These are phyloP conservation scores for Sporothrix euskadiensis DNA, from an alignment of 2,329 filamentous ascomycete genomes.

Conservation along the genomic window DNA sequence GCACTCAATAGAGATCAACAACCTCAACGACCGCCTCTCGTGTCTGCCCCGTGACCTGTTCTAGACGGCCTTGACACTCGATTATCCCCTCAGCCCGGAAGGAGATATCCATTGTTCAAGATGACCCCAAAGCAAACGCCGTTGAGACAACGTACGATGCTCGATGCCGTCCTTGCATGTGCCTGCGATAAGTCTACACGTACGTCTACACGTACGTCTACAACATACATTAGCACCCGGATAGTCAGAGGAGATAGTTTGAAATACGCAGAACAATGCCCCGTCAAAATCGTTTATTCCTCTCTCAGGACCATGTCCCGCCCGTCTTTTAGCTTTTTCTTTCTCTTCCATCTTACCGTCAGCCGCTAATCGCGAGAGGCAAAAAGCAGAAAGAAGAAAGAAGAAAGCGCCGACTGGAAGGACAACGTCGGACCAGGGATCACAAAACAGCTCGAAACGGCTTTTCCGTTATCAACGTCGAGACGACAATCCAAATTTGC, in stretches of 20 bases:
- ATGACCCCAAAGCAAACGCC: neutral
- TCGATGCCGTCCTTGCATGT: neutral
- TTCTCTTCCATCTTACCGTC: neutral
- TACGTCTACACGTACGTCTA: neutral
- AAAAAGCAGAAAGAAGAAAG: neutral
- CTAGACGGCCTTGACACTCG: neutral
- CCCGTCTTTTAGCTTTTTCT: neutral
- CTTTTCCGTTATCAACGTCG: constrained; percentile 12
- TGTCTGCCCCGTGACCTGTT: neutral
- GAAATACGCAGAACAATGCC: neutral
- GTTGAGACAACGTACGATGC: neutral
- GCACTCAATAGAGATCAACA: neutral
- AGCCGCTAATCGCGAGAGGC: constrained; percentile 1
- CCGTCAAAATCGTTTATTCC: neutral
- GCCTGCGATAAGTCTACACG: neutral
- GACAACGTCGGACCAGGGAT: neutral
- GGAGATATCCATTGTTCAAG: neutral
- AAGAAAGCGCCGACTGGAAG: neutral
- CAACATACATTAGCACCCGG: neutral
- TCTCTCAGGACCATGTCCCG: neutral
- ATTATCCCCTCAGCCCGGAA: neutral
- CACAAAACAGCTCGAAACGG: neutral
- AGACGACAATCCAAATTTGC: constrained; percentile 13
- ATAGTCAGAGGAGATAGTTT: neutral
- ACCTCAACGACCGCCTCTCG: neutral